phyloP scores from a whole-genome alignment of 2,329 filamentous ascomycete species.

The Neonectria neomacrospora region DNA sequence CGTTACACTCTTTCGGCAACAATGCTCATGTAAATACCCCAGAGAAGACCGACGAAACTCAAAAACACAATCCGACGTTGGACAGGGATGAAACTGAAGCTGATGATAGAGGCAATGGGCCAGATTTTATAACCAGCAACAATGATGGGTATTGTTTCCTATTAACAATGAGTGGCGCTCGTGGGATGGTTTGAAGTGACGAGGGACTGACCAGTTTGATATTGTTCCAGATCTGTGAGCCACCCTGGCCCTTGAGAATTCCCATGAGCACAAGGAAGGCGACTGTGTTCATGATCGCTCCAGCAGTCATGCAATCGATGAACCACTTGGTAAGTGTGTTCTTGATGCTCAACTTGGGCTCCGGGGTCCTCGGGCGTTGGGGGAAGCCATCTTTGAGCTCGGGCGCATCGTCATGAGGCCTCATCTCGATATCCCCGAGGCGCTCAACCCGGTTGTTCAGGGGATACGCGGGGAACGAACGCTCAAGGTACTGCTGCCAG shows the following conservation, averaged over 20 bases:
- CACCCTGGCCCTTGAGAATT: conserved; percentile 54
- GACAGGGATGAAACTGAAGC: conserved; percentile 61
- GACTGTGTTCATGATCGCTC: conserved; percentile 58
- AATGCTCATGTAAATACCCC: conserved; percentile 64
- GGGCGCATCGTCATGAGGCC: conserved; percentile 40
- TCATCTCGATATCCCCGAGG: conserved; percentile 45
- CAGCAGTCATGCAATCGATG: conserved; percentile 60
- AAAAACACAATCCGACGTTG: conserved; percentile 61
- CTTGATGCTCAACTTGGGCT: conserved; percentile 51
- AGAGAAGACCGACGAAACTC: conserved; percentile 60
- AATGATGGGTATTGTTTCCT: conserved; percentile 61
- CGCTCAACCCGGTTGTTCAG: conserved; percentile 24
- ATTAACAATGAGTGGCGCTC: conserved; percentile 6
- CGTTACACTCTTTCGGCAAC: conserved; percentile 55
- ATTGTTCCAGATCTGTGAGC: conserved; percentile 52
- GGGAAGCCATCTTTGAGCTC: conserved; percentile 36
- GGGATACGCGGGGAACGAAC: conserved; percentile 60
- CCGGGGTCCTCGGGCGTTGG: conserved; percentile 25
- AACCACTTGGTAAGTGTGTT: conserved; percentile 63
- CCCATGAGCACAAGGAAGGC: conserved; percentile 62
- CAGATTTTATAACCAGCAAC: conserved; percentile 63
- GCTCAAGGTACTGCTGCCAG: conserved; percentile 67
- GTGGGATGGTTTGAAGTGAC: not conserved
- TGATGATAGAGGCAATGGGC: conserved; percentile 62
- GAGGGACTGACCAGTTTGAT: conserved; percentile 48